Percentiles rank a stretch among this genome's conserved stretches.
Conservation (phyloP, 306 rosid genomes). For the Rosa multiflora region DNA sequence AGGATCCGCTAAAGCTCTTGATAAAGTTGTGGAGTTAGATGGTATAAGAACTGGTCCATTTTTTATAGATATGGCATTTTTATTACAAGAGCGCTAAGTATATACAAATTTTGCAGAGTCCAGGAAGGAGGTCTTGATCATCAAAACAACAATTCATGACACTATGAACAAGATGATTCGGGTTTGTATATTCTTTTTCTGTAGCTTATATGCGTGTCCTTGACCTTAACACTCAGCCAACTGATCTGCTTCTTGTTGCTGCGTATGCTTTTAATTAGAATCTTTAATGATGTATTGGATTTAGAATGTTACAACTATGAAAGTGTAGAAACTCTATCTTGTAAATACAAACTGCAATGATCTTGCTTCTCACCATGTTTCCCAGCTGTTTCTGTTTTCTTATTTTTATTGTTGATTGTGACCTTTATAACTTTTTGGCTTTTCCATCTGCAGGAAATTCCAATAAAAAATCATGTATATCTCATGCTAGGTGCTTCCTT, state of each 20-base stretch:
- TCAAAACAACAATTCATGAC: constrained; percentile 96
- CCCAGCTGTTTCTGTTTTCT: background rate
- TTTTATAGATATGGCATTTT: constrained; percentile 15
- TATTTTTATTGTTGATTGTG: background rate
- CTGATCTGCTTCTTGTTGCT: constrained; percentile 3
- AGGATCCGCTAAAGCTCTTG: constrained; percentile 97
- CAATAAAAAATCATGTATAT: constrained; percentile 84
- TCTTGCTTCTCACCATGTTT: background rate
- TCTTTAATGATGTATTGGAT: background rate
- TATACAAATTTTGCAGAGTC: constrained; percentile 55
- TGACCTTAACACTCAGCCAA: constrained; percentile 5
- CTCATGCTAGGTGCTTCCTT: constrained; percentile 95
- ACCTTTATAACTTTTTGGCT: constrained; percentile 21
- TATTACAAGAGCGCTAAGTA: constrained; percentile 29
- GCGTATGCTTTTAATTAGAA: background rate
- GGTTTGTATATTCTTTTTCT: constrained; percentile 38
- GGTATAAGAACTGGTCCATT: constrained; percentile 45
- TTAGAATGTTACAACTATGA: background rate
- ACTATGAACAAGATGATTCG: constrained; percentile 86
- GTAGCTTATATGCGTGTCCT: background rate
- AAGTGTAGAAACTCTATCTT: background rate
- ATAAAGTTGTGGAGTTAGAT: constrained; percentile 89
- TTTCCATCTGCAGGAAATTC: constrained; percentile 76
- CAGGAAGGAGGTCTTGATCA: constrained; percentile 82
- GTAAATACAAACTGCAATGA: background rate